Evolutionary conservation across 2,329 filamentous ascomycete species (phyloP), one percentile per base, ranked within the genome.

Genomic region (Colletotrichum gloeosporioides): DNA sequence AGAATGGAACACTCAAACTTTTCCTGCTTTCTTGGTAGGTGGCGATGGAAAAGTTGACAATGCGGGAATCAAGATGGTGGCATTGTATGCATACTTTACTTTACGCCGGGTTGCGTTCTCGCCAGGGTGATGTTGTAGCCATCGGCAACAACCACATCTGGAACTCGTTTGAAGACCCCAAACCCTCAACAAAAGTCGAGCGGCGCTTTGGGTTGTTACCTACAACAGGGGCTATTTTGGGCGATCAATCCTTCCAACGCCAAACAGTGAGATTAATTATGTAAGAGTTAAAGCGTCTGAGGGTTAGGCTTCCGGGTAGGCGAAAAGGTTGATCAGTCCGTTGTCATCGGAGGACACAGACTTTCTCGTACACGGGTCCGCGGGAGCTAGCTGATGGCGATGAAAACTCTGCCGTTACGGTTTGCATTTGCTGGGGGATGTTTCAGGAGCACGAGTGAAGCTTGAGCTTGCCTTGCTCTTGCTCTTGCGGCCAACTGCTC

Each of bases 401-500:
- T 15, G 15, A 44, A 72, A 67, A 63, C 55, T 62, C n/a, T 34
- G 55, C 29, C 66, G 13, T 64, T 29, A n/a, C n/a, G 32, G 62
- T 64, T 67, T 66, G 18, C 69, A 29, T 68, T 59, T 18, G 27
- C 64, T 16, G 39, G 59, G 69, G 18, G 44, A n/a, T 27, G 69
- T 76, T 69, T 76, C 73, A 73, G 63, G 29, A 73, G 69, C 39
- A 69, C n/a, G 39, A 25, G n/a, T 12, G 63, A 73, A 73, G 73
- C 64, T 76, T 68, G 69, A 76, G 69, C 64, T 76, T 73, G 34
- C 34, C 64, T 76, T 73, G 34, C 34, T 39, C 34, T 39, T 39
- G 16, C 68, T 63, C 36, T 13, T 10, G 7, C 32, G 22, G 32
- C 63, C 31, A 12, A 15, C 18, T 49, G 13, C 44, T 49, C 69